Evolutionary conservation across 306 rosid species (phyloP).

Genomic region (Vigna angularis): DNA sequence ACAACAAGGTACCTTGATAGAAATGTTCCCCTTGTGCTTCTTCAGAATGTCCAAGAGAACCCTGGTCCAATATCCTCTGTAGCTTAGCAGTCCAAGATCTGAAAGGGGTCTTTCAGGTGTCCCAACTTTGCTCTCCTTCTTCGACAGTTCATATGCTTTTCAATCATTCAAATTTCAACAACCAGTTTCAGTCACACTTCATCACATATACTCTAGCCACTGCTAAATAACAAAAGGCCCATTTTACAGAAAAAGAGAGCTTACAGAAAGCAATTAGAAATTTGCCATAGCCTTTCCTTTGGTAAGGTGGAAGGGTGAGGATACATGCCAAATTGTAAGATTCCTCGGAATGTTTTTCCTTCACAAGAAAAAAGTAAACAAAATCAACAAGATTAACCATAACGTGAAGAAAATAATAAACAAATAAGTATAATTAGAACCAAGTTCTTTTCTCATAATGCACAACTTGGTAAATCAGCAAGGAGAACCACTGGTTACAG

Average conservation of each 20-base stretch:
- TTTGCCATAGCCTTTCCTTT: conserved; percentile 99
- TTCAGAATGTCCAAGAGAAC: conserved; percentile 93
- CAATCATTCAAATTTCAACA: conserved; percentile 48
- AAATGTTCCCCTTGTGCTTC: conserved; percentile 96
- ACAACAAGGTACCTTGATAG: conserved; percentile 71
- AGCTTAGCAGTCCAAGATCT: conserved; percentile 94
- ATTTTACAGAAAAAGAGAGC: conserved; percentile 35
- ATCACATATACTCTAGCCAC: conserved; percentile 12
- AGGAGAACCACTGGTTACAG: too few species aligned
- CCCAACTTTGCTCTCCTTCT: conserved; percentile 98
- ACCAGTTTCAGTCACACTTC: conserved; percentile 11
- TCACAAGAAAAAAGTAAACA: conserved; percentile 44
- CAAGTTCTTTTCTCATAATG: conserved; percentile 6
- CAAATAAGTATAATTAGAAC: not conserved
- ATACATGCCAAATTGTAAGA: conserved; percentile 98
- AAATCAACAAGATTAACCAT: conserved; percentile 30
- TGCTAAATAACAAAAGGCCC: conserved; percentile 6
- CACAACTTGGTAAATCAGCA: too few species aligned
- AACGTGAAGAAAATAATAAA: conserved; percentile 26
- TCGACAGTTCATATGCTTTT: conserved; percentile 96
- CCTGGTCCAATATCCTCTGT: conserved; percentile 99
- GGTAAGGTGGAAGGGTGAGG: conserved; percentile 99
- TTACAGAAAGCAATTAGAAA: conserved; percentile 98
- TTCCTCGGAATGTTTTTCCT: conserved; percentile 99
- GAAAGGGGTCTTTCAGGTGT: conserved; percentile 99